phyloP scores from a whole-genome alignment of 305 asterid genomes.

The Solanum aculeatissimum region DNA sequence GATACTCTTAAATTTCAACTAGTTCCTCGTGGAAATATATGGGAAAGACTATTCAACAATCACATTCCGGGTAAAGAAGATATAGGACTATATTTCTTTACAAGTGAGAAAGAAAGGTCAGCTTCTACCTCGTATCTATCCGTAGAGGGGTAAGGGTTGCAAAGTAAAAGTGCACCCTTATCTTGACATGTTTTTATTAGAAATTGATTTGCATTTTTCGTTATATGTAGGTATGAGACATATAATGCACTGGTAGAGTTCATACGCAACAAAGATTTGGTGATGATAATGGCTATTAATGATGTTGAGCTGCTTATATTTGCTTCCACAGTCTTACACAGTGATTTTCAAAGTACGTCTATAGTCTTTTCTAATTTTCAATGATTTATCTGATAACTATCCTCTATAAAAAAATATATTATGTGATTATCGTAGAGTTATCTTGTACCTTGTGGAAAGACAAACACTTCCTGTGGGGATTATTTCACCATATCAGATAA shows the following conservation, averaged over 20 bases:
- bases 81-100: conserved; percentile 47
- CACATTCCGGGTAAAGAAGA: conserved; percentile 20
- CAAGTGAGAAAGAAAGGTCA: conserved; percentile 30
- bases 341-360: conserved; percentile 34
- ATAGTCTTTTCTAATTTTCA: neutral
- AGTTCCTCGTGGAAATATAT: conserved; percentile 17
- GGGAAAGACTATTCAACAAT: conserved; percentile 23
- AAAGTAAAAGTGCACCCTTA: neutral
- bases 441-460: neutral
- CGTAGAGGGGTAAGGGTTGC: neutral
- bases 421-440: neutral
- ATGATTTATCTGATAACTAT: neutral
- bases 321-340: conserved; percentile 30
- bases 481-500: neutral
- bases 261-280: conserved; percentile 16
- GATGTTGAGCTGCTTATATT: conserved; percentile 40
- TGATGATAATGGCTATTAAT: conserved; percentile 26
- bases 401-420: neutral
- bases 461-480: neutral
- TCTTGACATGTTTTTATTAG: neutral
- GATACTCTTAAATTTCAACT: conserved; percentile 25
- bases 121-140: neutral
- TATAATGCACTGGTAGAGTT: conserved; percentile 23
- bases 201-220: neutral
- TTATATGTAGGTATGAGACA: conserved; percentile 15